A percentile compares a stretch with the other conserved stretches of the same genome.
These are phyloP conservation scores for Tubosaeta sp. DNA, from an alignment of 768 basidiomycete genomes.

Conservation along the genomic window DNA sequence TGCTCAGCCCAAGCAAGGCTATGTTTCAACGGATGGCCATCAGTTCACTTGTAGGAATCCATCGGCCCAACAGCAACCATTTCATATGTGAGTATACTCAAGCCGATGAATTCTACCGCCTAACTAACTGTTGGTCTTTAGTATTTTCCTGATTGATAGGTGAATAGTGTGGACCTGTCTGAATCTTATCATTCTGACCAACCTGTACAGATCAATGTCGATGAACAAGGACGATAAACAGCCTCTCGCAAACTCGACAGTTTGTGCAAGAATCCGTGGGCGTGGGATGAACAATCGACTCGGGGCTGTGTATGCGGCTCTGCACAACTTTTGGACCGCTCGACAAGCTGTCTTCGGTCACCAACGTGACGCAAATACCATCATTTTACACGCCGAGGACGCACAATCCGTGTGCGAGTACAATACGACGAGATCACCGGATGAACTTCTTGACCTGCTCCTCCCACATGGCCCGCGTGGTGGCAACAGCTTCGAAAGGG, in stretches of 20 bases:
- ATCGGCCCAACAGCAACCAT: slow-evolving; percentile 42
- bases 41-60: slow-evolving; percentile 52
- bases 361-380: slow-evolving; percentile 50
- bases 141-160: slow-evolving; percentile 23
- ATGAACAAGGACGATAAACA: slow-evolving; percentile 40
- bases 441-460: slow-evolving; percentile 39
- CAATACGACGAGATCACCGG: slow-evolving; percentile 41
- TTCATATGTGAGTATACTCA: slow-evolving; percentile 48
- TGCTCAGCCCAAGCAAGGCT: slow-evolving; percentile 31
- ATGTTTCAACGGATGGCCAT: slow-evolving; percentile 56
- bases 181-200: background rate
- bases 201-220: slow-evolving; percentile 41
- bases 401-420: slow-evolving; percentile 33
- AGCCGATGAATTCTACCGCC: background rate
- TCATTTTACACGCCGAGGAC: slow-evolving; percentile 41
- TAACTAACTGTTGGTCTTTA: background rate
- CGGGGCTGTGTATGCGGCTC: slow-evolving; percentile 52
- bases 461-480: slow-evolving; percentile 33
- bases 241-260: slow-evolving; percentile 39
- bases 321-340: slow-evolving; percentile 52
- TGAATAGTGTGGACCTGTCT: background rate
- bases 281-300: slow-evolving; percentile 42
- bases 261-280: slow-evolving; percentile 26
- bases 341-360: slow-evolving; percentile 35
- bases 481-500: slow-evolving; percentile 42